These are phyloP conservation scores for Candida tallmaniae DNA, from an alignment of 805 yeast genomes.

Conservation along the genomic window DNA sequence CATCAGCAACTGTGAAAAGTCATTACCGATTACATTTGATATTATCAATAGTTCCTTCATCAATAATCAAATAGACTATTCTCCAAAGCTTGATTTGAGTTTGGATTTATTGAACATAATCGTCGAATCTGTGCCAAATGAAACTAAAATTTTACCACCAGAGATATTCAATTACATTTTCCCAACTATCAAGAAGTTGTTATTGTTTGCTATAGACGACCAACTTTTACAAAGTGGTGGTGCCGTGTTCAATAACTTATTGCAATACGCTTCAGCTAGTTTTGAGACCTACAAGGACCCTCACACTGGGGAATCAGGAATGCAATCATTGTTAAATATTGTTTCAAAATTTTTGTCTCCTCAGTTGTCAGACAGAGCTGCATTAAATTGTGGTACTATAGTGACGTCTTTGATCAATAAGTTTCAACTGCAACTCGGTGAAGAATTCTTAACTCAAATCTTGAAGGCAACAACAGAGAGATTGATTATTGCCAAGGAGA, in stretches of 20 bases:
- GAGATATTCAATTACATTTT: slow-evolving; percentile 40
- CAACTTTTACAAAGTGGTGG: slow-evolving; percentile 75
- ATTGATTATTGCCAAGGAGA: slow-evolving; percentile 60
- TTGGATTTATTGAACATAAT: slow-evolving; percentile 54
- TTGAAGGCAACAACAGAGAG: slow-evolving; percentile 69
- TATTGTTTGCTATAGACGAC: slow-evolving; percentile 57
- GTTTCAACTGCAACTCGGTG: slow-evolving; percentile 36
- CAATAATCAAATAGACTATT: slow-evolving; percentile 38
- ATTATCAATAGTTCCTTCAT: slow-evolving; percentile 25
- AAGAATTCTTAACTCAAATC: slow-evolving; percentile 48
- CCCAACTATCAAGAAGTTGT: slow-evolving; percentile 38
- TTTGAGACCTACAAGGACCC: slow-evolving; percentile 31
- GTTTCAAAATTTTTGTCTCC: slow-evolving; percentile 71
- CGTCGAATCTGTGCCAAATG: slow-evolving; percentile 30
- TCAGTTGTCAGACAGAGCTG: slow-evolving; percentile 71
- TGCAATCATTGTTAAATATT: slow-evolving; percentile 55
- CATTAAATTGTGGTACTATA: slow-evolving; percentile 68
- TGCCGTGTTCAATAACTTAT: slow-evolving; percentile 61
- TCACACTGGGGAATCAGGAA: slow-evolving; percentile 39
- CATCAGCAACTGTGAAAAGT: slow-evolving; percentile 42
- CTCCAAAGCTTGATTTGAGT: slow-evolving; percentile 56
- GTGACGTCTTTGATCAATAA: slow-evolving; percentile 56
- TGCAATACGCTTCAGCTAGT: slow-evolving; percentile 36
- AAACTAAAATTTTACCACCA: slow-evolving; percentile 24
- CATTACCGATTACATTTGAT: slow-evolving; percentile 47